Percentiles rank a stretch among this genome's conserved stretches.
Conservation (phyloP, 202 grass and related monocot genomes). For the Zoysia matrella region DNA sequence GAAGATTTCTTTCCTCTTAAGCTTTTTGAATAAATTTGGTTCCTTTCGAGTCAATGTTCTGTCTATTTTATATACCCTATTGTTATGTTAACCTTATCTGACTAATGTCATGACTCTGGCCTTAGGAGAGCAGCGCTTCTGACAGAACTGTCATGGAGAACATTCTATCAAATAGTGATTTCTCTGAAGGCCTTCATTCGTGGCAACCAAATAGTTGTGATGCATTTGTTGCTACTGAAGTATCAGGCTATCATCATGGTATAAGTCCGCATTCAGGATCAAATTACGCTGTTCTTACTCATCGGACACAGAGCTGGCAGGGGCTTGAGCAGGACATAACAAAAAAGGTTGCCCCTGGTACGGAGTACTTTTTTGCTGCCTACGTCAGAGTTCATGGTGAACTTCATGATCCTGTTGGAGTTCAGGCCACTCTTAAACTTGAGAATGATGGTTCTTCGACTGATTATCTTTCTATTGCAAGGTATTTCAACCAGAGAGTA, state of each 20-base stretch:
- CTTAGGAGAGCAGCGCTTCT: slow-evolving; percentile 42
- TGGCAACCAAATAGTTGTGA: slow-evolving; percentile 79
- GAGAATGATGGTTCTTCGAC: slow-evolving; percentile 61
- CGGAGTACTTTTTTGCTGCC: slow-evolving; percentile 63
- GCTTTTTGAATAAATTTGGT: slow-evolving; percentile 23
- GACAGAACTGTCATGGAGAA: slow-evolving; percentile 65
- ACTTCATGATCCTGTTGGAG: slow-evolving; percentile 51
- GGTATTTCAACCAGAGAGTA: slow-evolving; percentile 49
- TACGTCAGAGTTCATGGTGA: slow-evolving; percentile 74
- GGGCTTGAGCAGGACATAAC: slow-evolving; percentile 91
- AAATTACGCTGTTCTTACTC: slow-evolving; percentile 81
- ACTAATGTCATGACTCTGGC: background rate
- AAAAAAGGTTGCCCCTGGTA: slow-evolving; percentile 57
- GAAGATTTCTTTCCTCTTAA: background rate
- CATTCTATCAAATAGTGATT: slow-evolving; percentile 77
- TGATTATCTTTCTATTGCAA: slow-evolving; percentile 63
- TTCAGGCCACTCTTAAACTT: slow-evolving; percentile 75
- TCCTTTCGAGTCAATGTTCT: slow-evolving; percentile 1
- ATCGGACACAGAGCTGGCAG: slow-evolving; percentile 79
- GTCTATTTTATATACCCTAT: slow-evolving; percentile 3
- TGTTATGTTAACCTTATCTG: slow-evolving; percentile 25
- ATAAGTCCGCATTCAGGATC: slow-evolving; percentile 73
- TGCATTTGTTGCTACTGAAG: slow-evolving; percentile 70
- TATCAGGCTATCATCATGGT: slow-evolving; percentile 65
- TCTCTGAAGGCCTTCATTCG: slow-evolving; percentile 70